Percentiles rank a stretch among this genome's conserved stretches.
phyloP scores from a whole-genome alignment of 2,329 filamentous ascomycete species.

The Phialemoniopsis sp. region DNA sequence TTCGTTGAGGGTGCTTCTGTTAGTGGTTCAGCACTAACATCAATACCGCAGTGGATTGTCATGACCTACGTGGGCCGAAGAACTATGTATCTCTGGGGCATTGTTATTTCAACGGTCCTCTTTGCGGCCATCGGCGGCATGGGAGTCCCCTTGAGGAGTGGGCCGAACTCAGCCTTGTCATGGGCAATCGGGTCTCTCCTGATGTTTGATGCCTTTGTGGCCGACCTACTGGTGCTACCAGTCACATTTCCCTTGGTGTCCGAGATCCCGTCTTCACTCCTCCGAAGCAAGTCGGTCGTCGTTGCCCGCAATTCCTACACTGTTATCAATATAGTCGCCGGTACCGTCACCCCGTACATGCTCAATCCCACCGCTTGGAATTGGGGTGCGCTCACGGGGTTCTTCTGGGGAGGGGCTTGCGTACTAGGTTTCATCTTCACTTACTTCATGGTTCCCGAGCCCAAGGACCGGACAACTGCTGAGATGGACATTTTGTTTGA shows the following conservation, averaged over 20 bases:
- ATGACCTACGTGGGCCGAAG: constrained; percentile 11
- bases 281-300: constrained; percentile 39
- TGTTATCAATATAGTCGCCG: constrained; percentile 39
- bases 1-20: no score
- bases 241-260: constrained; percentile 32
- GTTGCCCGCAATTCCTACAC: constrained; percentile 43
- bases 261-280: constrained; percentile 38
- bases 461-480: constrained; percentile 46
- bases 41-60: constrained; percentile 13
- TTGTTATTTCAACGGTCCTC: constrained; percentile 7
- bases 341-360: constrained; percentile 41
- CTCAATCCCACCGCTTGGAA: constrained; percentile 41
- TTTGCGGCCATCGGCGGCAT: constrained; percentile 13
- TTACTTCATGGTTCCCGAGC: constrained; percentile 49
- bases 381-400: constrained; percentile 42
- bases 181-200: constrained; percentile 43
- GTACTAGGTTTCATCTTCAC: constrained; percentile 43
- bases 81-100: constrained; percentile 10
- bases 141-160: no score
- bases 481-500: constrained; percentile 55
- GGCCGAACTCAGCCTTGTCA: no score
- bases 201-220: constrained; percentile 38
- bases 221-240: constrained; percentile 40
- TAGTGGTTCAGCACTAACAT: no score
- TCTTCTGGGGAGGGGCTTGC: constrained; percentile 41